Evolutionary conservation across 371 early-diverging fungal species (phyloP).

Genomic region (Saksenaea vasiformis): DNA sequence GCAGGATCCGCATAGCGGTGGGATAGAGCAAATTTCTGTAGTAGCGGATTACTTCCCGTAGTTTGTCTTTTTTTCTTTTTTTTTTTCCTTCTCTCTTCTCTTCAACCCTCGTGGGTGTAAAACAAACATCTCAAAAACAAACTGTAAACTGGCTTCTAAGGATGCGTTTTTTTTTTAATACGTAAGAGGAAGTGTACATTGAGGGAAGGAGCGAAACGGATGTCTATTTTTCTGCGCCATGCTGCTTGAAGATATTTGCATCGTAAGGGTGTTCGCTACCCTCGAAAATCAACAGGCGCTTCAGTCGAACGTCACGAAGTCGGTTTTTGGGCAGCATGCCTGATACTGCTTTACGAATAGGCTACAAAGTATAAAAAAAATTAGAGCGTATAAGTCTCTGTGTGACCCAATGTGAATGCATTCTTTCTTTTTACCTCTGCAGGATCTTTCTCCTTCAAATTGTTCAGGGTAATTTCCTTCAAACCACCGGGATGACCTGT

Average conservation of each 20-base stretch:
- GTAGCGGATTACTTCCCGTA: background rate
- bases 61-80: background rate
- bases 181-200: slow-evolving; percentile 5
- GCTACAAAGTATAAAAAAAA: slow-evolving; percentile 33
- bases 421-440: slow-evolving; percentile 75
- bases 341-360: slow-evolving; percentile 90
- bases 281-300: slow-evolving; percentile 85
- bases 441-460: slow-evolving; percentile 78
- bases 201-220: background rate
- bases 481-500: slow-evolving; percentile 92
- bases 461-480: slow-evolving; percentile 78
- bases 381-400: too few species aligned
- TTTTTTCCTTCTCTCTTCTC: too few species aligned
- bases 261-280: slow-evolving; percentile 91
- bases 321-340: slow-evolving; percentile 97
- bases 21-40: slow-evolving; percentile 1
- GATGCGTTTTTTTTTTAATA: background rate
- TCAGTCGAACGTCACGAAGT: slow-evolving; percentile 79
- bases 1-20: slow-evolving; percentile 4
- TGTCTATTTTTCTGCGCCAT: slow-evolving; percentile 60
- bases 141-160: slow-evolving; percentile 4
- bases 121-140: slow-evolving; percentile 3
- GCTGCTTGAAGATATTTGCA: slow-evolving; percentile 82
- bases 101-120: background rate
- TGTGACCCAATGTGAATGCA: too few species aligned